Evolutionary conservation across 1,284 basidiomycete species (phyloP).

Genomic region (Heterobasidion annosum): DNA sequence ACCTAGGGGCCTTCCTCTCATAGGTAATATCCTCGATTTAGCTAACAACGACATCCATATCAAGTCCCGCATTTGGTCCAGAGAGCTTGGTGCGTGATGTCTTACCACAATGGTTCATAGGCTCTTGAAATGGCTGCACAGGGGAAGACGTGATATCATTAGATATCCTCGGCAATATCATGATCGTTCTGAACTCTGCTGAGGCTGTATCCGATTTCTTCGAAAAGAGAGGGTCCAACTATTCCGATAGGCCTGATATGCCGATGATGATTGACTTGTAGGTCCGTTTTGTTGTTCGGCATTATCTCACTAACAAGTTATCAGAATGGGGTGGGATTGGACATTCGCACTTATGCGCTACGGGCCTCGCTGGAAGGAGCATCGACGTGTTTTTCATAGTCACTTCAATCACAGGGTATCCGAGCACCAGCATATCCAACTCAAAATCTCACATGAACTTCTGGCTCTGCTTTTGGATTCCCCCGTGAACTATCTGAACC

Average conservation of each 20-base stretch:
- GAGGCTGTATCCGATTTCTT: slow-evolving; percentile 28
- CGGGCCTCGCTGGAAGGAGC: slow-evolving; percentile 12
- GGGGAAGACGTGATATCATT: slow-evolving; percentile 27
- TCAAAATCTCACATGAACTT: slow-evolving; percentile 7
- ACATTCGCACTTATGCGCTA: slow-evolving; percentile 14
- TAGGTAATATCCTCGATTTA: not conserved
- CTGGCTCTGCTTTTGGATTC: slow-evolving; percentile 7
- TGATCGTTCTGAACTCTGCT: slow-evolving; percentile 28
- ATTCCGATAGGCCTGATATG: slow-evolving; percentile 18
- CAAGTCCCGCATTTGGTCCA: not conserved
- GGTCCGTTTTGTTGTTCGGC: not conserved
- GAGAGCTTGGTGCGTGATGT: not conserved
- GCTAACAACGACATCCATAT: not conserved
- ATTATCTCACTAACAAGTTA: not conserved
- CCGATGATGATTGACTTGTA: slow-evolving; percentile 1
- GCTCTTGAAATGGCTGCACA: not conserved
- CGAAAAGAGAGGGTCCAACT: slow-evolving; percentile 28
- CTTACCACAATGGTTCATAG: not conserved
- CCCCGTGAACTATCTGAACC: slow-evolving; percentile 6
- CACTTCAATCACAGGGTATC: slow-evolving; percentile 10
- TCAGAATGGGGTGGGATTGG: slow-evolving; percentile 16
- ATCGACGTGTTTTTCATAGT: slow-evolving; percentile 12
- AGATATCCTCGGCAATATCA: slow-evolving; percentile 21
- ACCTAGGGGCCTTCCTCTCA: not conserved
- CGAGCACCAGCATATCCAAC: slow-evolving; percentile 10